These are phyloP conservation scores for Lichina pygmaea DNA, from an alignment of 495 filamentous ascomycete genomes.

Conservation along the genomic window DNA sequence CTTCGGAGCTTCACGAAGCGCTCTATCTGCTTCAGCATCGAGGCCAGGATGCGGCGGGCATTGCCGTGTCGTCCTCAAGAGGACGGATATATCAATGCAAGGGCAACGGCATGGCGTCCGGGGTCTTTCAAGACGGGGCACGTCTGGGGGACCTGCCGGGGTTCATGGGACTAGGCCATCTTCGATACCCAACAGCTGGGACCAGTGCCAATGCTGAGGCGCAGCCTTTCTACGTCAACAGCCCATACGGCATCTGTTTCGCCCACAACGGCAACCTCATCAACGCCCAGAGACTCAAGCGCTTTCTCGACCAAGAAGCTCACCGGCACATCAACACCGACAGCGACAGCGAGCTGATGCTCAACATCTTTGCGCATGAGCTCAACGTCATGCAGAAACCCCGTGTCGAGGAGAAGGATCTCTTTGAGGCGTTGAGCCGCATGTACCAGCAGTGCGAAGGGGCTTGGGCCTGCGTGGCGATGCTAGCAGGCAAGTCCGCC, in stretches of 20 bases:
- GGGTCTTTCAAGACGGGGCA: conserved; percentile 60
- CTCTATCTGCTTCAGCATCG: conserved; percentile 69
- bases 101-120: conserved; percentile 74
- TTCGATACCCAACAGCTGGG: conserved; percentile 78
- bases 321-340: conserved; percentile 95
- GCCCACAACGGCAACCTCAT: conserved; percentile 81
- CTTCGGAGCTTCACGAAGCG: conserved; percentile 66
- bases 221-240: conserved; percentile 85
- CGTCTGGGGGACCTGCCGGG: conserved; percentile 57
- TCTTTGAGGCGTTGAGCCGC: conserved; percentile 47
- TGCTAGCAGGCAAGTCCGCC: conserved; percentile 50
- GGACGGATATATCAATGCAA: conserved; percentile 78
- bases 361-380: conserved; percentile 87
- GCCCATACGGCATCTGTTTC: conserved; percentile 51
- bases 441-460: conserved; percentile 62
- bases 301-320: conserved; percentile 62
- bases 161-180: conserved; percentile 70
- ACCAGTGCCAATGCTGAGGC: conserved; percentile 58
- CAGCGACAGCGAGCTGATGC: conserved; percentile 78
- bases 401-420: conserved; percentile 72
- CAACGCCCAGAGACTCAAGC: conserved; percentile 58
- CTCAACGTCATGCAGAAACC: conserved; percentile 90
- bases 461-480: conserved; percentile 68
- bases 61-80: conserved; percentile 48
- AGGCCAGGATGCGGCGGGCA: conserved; percentile 82